Evolutionary conservation across 2,329 filamentous ascomycete genomes (phyloP).

Genomic region (Ophiostoma sp.): DNA sequence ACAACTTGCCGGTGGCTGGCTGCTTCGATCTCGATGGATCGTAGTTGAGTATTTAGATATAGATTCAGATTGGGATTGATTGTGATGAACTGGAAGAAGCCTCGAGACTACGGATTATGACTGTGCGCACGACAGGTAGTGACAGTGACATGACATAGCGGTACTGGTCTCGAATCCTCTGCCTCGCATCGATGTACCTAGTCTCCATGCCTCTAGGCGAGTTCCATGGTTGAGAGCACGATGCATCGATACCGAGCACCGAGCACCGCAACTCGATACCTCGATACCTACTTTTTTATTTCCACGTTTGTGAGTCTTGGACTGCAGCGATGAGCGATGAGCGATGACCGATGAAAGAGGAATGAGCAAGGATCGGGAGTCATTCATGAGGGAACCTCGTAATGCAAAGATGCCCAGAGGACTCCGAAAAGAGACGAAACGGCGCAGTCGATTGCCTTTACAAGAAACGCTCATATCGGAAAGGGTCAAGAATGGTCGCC

Average conservation of each 20-base stretch:
- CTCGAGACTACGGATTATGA: not conserved
- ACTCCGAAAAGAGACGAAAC: not conserved
- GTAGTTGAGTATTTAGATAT: too few relatives aligned
- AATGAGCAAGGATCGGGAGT: not conserved
- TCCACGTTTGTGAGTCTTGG: not conserved
- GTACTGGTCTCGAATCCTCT: not conserved
- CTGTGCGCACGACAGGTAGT: slow-evolving; percentile 1
- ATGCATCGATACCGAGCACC: not conserved
- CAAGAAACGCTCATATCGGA: not conserved
- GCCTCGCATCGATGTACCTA: not conserved
- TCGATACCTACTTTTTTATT: not conserved
- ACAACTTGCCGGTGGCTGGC: too few relatives aligned
- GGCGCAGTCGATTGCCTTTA: not conserved
- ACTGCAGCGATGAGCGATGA: not conserved
- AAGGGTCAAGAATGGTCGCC: not conserved
- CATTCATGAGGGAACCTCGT: not conserved
- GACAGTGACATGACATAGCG: not conserved
- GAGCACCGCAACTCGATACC: not conserved
- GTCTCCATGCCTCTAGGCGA: not conserved
- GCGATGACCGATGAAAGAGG: not conserved
- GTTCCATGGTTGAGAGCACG: not conserved
- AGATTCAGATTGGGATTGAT: too few relatives aligned
- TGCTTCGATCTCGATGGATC: too few relatives aligned
- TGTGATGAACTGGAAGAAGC: too few relatives aligned
- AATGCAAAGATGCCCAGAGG: not conserved